Conservation (phyloP, 2,329 filamentous ascomycete genomes). For the Fulvia fulva region DNA sequence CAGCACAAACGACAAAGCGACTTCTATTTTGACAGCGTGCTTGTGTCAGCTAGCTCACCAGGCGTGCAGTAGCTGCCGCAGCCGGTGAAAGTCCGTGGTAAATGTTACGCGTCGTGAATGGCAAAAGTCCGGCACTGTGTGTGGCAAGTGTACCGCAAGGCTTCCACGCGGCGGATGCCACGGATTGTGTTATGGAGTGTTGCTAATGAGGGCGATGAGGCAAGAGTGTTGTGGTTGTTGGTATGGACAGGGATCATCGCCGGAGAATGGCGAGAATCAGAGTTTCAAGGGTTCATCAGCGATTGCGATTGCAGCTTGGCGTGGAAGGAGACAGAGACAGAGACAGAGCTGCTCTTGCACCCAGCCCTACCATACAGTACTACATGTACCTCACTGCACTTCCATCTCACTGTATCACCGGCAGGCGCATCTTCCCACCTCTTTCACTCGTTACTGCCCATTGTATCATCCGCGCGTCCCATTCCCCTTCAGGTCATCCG, state of each 20-base stretch:
- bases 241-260: not conserved
- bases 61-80: not conserved
- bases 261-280: not conserved
- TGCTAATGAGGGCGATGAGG: not conserved
- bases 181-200: not conserved
- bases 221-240: not conserved
- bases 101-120: not conserved
- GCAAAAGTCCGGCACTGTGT: not conserved
- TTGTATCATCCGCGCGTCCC: not conserved
- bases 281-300: not conserved
- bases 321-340: too few species aligned
- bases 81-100: not conserved
- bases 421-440: not conserved
- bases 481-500: not conserved
- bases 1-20: not conserved
- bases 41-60: not conserved
- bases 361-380: not conserved
- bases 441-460: constrained; percentile 1
- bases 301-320: not conserved
- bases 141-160: not conserved
- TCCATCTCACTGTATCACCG: not conserved
- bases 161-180: not conserved
- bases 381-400: too few species aligned
- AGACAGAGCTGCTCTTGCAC: too few species aligned
- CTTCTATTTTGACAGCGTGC: not conserved